Evolutionary conservation across 2,329 filamentous ascomycete genomes (phyloP), one percentile per base, ranked within the genome.

Genomic region (Exophiala lecanii-corni): DNA sequence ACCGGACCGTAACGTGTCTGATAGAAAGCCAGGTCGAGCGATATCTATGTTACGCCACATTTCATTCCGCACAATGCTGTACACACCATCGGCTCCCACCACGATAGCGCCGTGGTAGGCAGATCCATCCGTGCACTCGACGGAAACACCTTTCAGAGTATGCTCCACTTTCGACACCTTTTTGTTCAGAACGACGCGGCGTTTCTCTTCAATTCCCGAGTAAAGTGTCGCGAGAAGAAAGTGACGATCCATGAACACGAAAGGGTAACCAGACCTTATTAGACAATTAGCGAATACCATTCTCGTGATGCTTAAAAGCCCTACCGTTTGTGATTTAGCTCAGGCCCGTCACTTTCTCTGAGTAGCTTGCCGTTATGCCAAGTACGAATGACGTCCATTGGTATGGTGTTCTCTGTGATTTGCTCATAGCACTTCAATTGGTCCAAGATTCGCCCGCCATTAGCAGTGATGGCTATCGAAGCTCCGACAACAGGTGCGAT

Each of bases 71-170:
- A 62, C 59, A 16, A 48, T 59, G 50, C 66, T 70, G 44, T 67
- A 63, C 2, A 65, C 63, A n/a, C 69, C 69, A 43, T 72, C 69
- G 9, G 67, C 65, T 5, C 67, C 69, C 15, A 71, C 55, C 4
- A 68, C 43, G n/a, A 72, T 50, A 45, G 64, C 56, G 0, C 63
- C 67, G 0, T 48, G 16, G 45, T 63, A 62, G 1, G 50, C 34
- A 0, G 55, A 55, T 4, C 66, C 65, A 42, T 69, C 64, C 2
- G 49, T 53, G 23, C 62, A 63, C 9, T 47, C 48, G 7, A 67
- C 61, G 2, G 43, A 47, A 1, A 62, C 61, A 1, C 56, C 57
- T 4, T 51, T 17, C 9, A 18, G n/a, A 12, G 19, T 23, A 18
- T 39, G 40, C 4, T 44, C 41, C 12, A 47, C 21, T 18, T 18